Base-by-base conservation (phyloP, 495 filamentous ascomycete species). In the Annulohypoxylon maeteangense region DNA sequence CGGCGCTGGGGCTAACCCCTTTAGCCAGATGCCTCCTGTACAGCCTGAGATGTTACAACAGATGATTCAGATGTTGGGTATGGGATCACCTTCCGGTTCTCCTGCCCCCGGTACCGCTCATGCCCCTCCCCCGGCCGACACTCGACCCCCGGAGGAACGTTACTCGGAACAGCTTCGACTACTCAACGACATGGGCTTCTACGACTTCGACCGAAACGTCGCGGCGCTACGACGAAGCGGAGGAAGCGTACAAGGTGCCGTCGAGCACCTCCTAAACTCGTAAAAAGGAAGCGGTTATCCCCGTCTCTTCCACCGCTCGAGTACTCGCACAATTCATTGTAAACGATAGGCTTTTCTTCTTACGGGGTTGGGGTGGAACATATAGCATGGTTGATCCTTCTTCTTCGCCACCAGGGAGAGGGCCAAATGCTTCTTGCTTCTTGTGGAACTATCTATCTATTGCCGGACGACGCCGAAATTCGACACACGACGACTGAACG, bases 151-250 rank as follows among this genome's bases (percentile, higher is more conserved):
- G 0, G 96, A 98, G 84, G 96, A 98, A 76, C 84, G 92, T 68
- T 99, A 97, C 68, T 93, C 91, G 6, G 89, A 91, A 12, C 96
- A 99, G 76, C 82, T 99, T 51, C 85, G 93, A 50, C 95, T 98
- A 77, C 81, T 99, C 68, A 98, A 99, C 77, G 95, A 98, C 59
- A 99, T 99, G 96, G 96, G 96, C 4, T 98, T 99, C 79, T 97
- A 89, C 76, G 95, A 99, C 71, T 98, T 98, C 75, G 94, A 98
- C 61, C 79, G 91, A 75, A 99, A 99, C 69, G 88, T 99, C 38
- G 88, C 90, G 71, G 96, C 96, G 16, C 81, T 99, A 78, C 88
- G 95, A 80, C 86, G 94, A 68, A 89, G 92, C 62, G 96, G 96
- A 0, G 96, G 96, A 6, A 97, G 92, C 78, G 95, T 98, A 66